phyloP scores from a whole-genome alignment of 768 basidiomycete species.

The Arthromyces matolae region DNA sequence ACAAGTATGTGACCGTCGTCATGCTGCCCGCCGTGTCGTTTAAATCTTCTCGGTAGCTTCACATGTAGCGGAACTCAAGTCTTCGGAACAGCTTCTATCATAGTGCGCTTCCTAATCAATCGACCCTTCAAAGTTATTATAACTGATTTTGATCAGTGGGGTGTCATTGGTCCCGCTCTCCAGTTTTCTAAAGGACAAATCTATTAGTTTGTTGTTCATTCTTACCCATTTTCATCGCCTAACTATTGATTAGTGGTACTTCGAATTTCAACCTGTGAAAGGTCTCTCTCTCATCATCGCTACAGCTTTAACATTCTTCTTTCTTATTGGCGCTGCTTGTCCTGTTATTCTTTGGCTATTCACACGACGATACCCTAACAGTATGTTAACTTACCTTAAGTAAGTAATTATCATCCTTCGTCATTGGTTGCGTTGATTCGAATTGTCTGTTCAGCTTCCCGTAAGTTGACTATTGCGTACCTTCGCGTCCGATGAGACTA shows the following conservation, averaged over 20 bases:
- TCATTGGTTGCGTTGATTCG: not conserved
- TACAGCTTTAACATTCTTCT: conserved; percentile 61
- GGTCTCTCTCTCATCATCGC: not conserved
- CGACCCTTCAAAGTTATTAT: conserved; percentile 1
- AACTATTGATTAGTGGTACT: conserved; percentile 18
- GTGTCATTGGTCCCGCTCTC: conserved; percentile 61
- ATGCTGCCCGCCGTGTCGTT: not conserved
- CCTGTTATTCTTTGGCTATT: conserved; percentile 63
- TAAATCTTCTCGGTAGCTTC: conserved; percentile 33
- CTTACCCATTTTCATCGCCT: not conserved
- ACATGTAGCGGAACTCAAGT: conserved; percentile 51
- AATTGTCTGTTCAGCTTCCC: conserved; percentile 42
- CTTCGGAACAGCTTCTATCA: conserved; percentile 49
- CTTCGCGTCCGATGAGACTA: no score
- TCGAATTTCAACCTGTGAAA: not conserved
- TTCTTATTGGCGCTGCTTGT: conserved; percentile 65
- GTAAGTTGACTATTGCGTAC: conserved; percentile 35
- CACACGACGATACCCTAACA: conserved; percentile 60
- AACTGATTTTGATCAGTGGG: conserved; percentile 39
- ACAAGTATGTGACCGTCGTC: conserved; percentile 28
- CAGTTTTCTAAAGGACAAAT: conserved; percentile 54
- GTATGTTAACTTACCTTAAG: conserved; percentile 65
- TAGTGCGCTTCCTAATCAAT: conserved; percentile 39
- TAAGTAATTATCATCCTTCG: conserved; percentile 33
- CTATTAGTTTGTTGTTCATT: conserved; percentile 47